These are phyloP conservation scores for Pestalotiopsis sp. DNA, from an alignment of 2,329 filamentous ascomycete genomes.

Conservation along the genomic window DNA sequence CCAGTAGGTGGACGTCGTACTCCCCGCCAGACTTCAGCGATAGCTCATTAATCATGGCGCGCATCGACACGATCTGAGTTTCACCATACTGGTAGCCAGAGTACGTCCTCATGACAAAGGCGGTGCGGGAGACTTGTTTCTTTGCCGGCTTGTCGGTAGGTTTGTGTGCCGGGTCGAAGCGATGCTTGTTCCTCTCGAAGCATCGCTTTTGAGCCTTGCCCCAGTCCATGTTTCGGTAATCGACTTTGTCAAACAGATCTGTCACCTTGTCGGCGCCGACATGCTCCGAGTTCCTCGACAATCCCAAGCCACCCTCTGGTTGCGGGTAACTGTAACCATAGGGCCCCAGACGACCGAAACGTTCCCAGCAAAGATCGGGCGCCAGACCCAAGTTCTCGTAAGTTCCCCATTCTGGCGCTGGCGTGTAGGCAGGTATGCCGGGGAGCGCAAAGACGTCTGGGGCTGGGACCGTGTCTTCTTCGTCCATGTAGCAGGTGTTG, in stretches of 20 bases:
- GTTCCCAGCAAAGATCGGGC: conserved; percentile 71
- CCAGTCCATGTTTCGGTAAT: conserved; percentile 39
- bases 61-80: conserved; percentile 67
- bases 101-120: conserved; percentile 69
- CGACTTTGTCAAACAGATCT: conserved; percentile 35
- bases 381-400: conserved; percentile 62
- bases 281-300: conserved; percentile 60
- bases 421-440: conserved; percentile 65
- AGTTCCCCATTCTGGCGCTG: conserved; percentile 67
- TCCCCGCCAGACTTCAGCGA: conserved; percentile 66
- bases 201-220: conserved; percentile 34
- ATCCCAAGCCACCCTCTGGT: conserved; percentile 62
- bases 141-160: conserved; percentile 16
- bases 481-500: conserved; percentile 51
- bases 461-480: conserved; percentile 39
- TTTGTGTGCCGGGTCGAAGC: conserved; percentile 39
- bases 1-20: conserved; percentile 59
- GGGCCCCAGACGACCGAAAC: conserved; percentile 68
- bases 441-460: conserved; percentile 50
- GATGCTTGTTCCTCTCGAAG: conserved; percentile 51
- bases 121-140: conserved; percentile 47
- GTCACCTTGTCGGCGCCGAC: conserved; percentile 59
- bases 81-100: conserved; percentile 64
- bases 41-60: conserved; percentile 67
- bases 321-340: conserved; percentile 70